Evolutionary conservation across 371 early-diverging fungal genomes (phyloP).

Genomic region (Coemansia sp.): DNA sequence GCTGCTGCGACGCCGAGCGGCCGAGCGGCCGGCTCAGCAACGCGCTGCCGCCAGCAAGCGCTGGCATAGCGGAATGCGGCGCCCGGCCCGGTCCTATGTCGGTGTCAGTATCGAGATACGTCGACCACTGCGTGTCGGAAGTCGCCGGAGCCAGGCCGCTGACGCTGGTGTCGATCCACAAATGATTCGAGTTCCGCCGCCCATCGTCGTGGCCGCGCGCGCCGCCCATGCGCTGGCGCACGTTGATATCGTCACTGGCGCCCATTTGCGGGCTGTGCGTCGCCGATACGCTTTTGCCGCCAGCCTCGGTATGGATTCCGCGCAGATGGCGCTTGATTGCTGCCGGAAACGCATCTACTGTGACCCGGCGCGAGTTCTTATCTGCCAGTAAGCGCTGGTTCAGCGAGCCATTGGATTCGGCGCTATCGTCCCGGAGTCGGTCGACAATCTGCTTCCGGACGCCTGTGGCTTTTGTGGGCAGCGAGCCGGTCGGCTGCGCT

Average conservation of each 20-base stretch:
- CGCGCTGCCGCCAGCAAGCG: conserved; percentile 11
- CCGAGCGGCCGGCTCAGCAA: conserved; percentile 21
- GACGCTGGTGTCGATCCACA: conserved; percentile 40
- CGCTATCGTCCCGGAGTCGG: neutral
- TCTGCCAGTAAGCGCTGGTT: neutral
- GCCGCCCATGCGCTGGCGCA: neutral
- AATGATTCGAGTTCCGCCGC: conserved; percentile 3
- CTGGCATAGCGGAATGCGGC: conserved; percentile 10
- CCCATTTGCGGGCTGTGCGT: conserved; percentile 20
- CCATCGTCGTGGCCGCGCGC: conserved; percentile 12
- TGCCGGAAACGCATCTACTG: conserved; percentile 48
- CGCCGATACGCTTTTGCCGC: conserved; percentile 2
- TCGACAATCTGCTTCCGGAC: neutral
- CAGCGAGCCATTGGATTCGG: neutral
- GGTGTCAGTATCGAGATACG: conserved; percentile 12
- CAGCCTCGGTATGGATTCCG: conserved; percentile 13
- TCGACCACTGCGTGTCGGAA: conserved; percentile 27
- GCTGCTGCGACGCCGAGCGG: conserved; percentile 47
- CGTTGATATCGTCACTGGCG: neutral
- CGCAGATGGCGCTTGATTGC: conserved; percentile 43
- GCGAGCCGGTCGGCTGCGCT: conserved; percentile 3
- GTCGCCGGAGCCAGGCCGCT: conserved; percentile 1
- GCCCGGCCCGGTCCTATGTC: neutral
- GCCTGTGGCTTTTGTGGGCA: neutral
- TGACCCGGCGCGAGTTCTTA: conserved; percentile 39